Percentiles rank a stretch among this genome's conserved stretches.
phyloP scores from a whole-genome alignment of 352 stramenopile species.

The Globisporangium abappressorium region DNA sequence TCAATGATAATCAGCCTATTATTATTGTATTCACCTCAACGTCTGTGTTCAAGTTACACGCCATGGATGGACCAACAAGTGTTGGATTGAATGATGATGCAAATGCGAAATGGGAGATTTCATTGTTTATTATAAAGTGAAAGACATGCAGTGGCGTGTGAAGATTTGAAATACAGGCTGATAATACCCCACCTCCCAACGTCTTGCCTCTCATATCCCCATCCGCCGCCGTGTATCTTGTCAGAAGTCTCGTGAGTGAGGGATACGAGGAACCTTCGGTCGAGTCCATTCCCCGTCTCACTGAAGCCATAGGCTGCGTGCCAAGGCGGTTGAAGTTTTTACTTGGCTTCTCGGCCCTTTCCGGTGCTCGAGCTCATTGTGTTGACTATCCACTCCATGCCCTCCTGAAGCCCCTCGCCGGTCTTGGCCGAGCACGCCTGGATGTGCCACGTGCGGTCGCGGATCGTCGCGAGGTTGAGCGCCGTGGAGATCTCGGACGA shows the following conservation, averaged over 20 bases:
- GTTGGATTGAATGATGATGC: too few relatives aligned
- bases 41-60: too few relatives aligned
- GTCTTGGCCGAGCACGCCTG: constrained; percentile 89
- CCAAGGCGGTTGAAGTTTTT: constrained; percentile 9
- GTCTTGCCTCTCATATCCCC: not conserved
- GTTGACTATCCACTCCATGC: constrained; percentile 88
- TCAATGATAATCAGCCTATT: not conserved
- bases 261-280: not conserved
- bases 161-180: not conserved
- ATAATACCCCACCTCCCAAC: not conserved
- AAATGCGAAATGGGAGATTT: not conserved
- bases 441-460: constrained; percentile 90
- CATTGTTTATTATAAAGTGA: not conserved
- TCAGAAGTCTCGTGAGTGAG: not conserved
- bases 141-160: not conserved
- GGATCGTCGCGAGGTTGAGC: constrained; percentile 87
- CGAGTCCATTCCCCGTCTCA: not conserved
- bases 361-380: constrained; percentile 53
- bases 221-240: not conserved
- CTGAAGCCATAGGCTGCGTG: not conserved
- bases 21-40: not conserved
- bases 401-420: constrained; percentile 86
- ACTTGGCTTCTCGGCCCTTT: constrained; percentile 70
- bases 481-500: constrained; percentile 89
- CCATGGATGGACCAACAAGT: too few relatives aligned